Evolutionary conservation across 2,329 filamentous ascomycete genomes (phyloP).

Genomic region (Penicillium sp.): DNA sequence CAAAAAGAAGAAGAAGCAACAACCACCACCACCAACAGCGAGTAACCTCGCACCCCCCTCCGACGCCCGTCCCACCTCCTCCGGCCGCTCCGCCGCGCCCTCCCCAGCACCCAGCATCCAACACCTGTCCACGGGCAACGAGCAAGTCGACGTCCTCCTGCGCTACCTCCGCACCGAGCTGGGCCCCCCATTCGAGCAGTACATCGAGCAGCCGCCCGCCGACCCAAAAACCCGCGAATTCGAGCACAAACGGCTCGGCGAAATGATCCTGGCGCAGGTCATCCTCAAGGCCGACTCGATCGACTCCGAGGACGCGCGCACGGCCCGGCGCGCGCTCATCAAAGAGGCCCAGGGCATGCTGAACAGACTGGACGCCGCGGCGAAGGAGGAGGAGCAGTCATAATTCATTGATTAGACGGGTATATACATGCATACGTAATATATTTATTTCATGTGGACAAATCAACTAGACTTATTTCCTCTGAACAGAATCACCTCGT

Average conservation of each 20-base stretch:
- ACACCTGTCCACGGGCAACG: slow-evolving; percentile 28
- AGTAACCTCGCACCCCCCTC: slow-evolving; percentile 10
- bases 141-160: slow-evolving; percentile 36
- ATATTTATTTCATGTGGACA: too few relatives aligned
- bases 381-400: not conserved
- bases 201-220: slow-evolving; percentile 35
- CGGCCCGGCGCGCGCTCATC: slow-evolving; percentile 46
- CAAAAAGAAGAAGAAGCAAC: slow-evolving; percentile 23
- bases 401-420: not conserved
- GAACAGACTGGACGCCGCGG: slow-evolving; percentile 33
- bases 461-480: too few relatives aligned
- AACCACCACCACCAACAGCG: slow-evolving; percentile 2
- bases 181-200: slow-evolving; percentile 35
- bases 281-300: slow-evolving; percentile 63
- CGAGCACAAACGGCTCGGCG: slow-evolving; percentile 42
- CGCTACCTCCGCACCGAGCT: slow-evolving; percentile 36
- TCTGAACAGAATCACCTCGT: too few relatives aligned
- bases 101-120: slow-evolving; percentile 34
- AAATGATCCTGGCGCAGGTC: slow-evolving; percentile 42
- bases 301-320: slow-evolving; percentile 57
- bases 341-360: slow-evolving; percentile 40
- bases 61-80: slow-evolving; percentile 15
- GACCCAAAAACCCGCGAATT: slow-evolving; percentile 38
- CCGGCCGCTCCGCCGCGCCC: slow-evolving; percentile 18
- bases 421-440: too few relatives aligned